Evolutionary conservation across 2,329 filamentous ascomycete genomes (phyloP).

Genomic region (Penicillium brasilianum): DNA sequence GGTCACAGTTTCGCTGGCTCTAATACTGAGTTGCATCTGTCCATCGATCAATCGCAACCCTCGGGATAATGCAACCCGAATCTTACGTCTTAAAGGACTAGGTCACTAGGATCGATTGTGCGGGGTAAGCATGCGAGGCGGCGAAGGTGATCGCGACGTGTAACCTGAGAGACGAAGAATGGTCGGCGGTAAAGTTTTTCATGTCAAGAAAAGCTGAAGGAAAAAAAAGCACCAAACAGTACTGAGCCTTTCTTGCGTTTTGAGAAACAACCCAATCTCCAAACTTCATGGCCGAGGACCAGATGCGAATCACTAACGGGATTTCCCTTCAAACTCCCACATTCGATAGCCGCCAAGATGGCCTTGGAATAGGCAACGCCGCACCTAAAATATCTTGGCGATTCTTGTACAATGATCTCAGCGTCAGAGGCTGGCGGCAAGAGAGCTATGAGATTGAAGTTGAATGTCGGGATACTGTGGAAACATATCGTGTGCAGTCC

Average conservation of each 20-base stretch:
- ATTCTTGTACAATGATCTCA: background rate
- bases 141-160: background rate
- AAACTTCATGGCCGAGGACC: background rate
- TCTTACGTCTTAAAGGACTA: background rate
- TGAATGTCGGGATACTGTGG: background rate
- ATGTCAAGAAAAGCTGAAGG: too few species aligned
- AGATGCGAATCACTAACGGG: background rate
- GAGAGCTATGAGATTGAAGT: background rate
- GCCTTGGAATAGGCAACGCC: conserved; percentile 6
- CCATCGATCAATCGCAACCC: background rate
- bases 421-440: background rate
- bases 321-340: background rate
- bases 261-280: background rate
- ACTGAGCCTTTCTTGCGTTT: background rate
- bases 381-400: conserved; percentile 7
- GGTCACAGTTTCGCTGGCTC: background rate
- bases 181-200: background rate
- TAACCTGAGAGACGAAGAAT: background rate
- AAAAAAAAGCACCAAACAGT: background rate
- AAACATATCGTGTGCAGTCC: conserved; percentile 3
- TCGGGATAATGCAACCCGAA: background rate
- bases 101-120: background rate
- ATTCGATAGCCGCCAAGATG: conserved; percentile 2
- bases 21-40: background rate
- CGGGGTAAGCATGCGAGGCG: background rate